Evolutionary conservation across 2,329 filamentous ascomycete species (phyloP).

Genomic region (Penicillium digitatum): DNA sequence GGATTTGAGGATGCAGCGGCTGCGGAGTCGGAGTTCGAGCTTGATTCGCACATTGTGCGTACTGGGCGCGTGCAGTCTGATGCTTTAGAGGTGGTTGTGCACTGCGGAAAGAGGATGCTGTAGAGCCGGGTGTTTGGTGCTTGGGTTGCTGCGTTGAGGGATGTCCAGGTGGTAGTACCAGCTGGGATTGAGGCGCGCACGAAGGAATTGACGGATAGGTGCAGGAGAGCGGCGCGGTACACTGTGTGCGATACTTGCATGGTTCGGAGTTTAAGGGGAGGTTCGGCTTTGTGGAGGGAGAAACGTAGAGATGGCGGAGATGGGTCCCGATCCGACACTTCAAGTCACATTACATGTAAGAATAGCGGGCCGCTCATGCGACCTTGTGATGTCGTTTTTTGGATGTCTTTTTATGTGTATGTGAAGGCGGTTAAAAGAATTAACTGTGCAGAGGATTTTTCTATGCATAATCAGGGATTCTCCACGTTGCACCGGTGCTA

Average conservation of each 20-base stretch:
- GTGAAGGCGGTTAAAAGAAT: too few relatives aligned
- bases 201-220: conserved; percentile 22
- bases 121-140: conserved; percentile 15
- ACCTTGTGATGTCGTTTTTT: too few relatives aligned
- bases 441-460: too few relatives aligned
- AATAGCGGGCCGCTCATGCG: too few relatives aligned
- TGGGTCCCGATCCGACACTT: neutral
- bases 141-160: conserved; percentile 7
- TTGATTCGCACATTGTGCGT: conserved; percentile 24
- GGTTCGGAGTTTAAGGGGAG: neutral
- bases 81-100: conserved; percentile 15
- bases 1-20: neutral
- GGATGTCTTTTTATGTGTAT: too few relatives aligned
- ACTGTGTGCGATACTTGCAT: conserved; percentile 31
- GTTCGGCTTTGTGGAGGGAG: neutral
- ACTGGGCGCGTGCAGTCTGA: conserved; percentile 7
- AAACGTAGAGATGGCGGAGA: conserved; percentile 4
- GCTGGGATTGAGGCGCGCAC: conserved; percentile 19
- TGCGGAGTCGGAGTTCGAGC: neutral
- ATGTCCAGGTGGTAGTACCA: neutral
- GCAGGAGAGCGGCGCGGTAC: conserved; percentile 29
- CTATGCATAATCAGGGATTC: too few relatives aligned
- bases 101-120: conserved; percentile 29
- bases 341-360: too few relatives aligned
- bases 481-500: neutral